Evolutionary conservation across 768 basidiomycete species (phyloP).

Genomic region (Mycena crocata): DNA sequence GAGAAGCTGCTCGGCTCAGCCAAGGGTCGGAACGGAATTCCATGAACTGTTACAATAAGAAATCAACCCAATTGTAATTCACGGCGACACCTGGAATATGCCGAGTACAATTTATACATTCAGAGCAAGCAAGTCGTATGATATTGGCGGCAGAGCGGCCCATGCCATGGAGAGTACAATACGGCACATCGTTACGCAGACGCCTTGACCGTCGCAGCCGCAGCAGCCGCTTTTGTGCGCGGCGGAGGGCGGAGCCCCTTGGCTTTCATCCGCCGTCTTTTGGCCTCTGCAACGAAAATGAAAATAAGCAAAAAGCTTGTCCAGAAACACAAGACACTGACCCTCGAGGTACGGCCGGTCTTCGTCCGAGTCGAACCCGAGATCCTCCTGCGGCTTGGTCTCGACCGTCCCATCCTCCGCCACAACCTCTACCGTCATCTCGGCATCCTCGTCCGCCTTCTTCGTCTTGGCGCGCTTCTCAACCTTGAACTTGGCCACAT

Average conservation of each 20-base stretch:
- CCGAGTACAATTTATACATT: no score
- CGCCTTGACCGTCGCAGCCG: slow-evolving; percentile 40
- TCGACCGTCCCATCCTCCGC: slow-evolving; percentile 44
- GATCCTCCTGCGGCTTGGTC: slow-evolving; percentile 52
- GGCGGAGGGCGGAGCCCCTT: slow-evolving; percentile 78
- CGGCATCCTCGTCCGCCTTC: slow-evolving; percentile 42
- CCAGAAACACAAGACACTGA: slow-evolving; percentile 50
- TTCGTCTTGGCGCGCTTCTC: slow-evolving; percentile 73
- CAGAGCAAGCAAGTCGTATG: no score
- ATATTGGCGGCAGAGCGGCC: no score
- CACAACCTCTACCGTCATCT: slow-evolving; percentile 44
- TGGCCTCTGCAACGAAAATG: slow-evolving; percentile 64
- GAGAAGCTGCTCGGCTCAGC: no score
- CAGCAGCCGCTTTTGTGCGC: slow-evolving; percentile 51
- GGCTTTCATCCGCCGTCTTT: slow-evolving; percentile 80
- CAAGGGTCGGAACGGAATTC: no score
- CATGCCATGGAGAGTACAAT: not conserved
- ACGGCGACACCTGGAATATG: no score
- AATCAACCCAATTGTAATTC: no score
- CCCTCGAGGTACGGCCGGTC: slow-evolving; percentile 85
- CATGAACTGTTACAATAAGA: no score
- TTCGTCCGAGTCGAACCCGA: slow-evolving; percentile 79
- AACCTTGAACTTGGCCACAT: slow-evolving; percentile 98
- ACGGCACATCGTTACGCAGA: slow-evolving; percentile 24
- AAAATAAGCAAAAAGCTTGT: slow-evolving; percentile 14